phyloP scores from a whole-genome alignment of 768 basidiomycete genomes.

The Leccinellum albellum region DNA sequence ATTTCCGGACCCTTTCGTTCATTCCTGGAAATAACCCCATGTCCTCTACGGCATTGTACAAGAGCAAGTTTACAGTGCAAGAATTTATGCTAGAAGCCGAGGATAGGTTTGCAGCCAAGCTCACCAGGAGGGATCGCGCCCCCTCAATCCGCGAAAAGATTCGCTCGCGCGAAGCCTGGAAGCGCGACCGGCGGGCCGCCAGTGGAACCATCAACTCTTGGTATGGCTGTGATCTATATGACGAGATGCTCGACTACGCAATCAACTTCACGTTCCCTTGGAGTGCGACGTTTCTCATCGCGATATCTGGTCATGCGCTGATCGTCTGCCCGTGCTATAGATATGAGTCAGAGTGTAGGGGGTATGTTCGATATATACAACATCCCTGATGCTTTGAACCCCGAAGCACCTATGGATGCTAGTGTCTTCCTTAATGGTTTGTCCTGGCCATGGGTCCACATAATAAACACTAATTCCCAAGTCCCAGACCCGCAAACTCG shows the following conservation, averaged over 20 bases:
- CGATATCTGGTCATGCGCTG: slow-evolving; percentile 4
- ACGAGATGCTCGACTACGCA: slow-evolving; percentile 69
- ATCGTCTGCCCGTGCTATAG: slow-evolving; percentile 1
- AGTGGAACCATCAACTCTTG: slow-evolving; percentile 57
- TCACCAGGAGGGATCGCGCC: slow-evolving; percentile 21
- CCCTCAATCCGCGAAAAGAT: slow-evolving; percentile 25
- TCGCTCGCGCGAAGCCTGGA: slow-evolving; percentile 31
- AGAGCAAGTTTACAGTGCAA: slow-evolving; percentile 13
- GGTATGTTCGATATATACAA: slow-evolving; percentile 48
- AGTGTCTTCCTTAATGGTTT: slow-evolving; percentile 61
- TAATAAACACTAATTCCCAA: neutral
- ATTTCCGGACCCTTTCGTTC: slow-evolving; percentile 38
- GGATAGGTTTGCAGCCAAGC: slow-evolving; percentile 17
- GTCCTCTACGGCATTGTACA: slow-evolving; percentile 12
- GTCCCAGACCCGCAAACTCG: slow-evolving; percentile 49
- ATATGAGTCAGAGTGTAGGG: slow-evolving; percentile 21
- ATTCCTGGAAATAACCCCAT: slow-evolving; percentile 12
- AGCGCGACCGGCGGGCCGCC: slow-evolving; percentile 44
- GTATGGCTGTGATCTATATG: slow-evolving; percentile 64
- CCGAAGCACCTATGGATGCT: slow-evolving; percentile 47
- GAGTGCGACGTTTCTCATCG: slow-evolving; percentile 32
- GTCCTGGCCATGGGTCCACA: slow-evolving; percentile 7
- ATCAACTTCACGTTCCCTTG: slow-evolving; percentile 67
- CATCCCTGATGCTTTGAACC: slow-evolving; percentile 52
- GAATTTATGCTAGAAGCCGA: slow-evolving; percentile 21